Percentiles rank a stretch among this genome's conserved stretches.
Conservation (phyloP, 495 filamentous ascomycete species). For the Physcia stellaris region DNA sequence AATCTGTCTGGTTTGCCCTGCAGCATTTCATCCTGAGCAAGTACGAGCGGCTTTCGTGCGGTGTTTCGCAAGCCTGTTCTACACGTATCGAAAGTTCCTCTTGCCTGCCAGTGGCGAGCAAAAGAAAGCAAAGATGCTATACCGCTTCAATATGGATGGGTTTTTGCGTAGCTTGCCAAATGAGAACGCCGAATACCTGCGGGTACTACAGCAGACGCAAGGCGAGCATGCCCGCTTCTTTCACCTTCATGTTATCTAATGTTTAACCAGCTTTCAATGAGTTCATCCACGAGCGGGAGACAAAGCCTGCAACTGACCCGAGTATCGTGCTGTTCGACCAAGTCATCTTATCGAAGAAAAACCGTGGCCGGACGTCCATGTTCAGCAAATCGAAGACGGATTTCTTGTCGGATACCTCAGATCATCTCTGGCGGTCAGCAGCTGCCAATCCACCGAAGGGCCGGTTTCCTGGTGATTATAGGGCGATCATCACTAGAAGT, state of each 20-base stretch:
- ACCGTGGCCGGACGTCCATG: slow-evolving; percentile 52
- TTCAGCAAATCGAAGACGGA: slow-evolving; percentile 39
- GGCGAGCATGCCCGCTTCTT: slow-evolving; percentile 33
- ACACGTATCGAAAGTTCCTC: slow-evolving; percentile 85
- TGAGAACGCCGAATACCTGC: slow-evolving; percentile 81
- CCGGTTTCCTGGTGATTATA: slow-evolving; percentile 58
- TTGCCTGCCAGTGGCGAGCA: slow-evolving; percentile 63
- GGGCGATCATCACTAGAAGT: slow-evolving; percentile 44
- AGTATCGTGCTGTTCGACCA: slow-evolving; percentile 84
- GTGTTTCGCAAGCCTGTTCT: slow-evolving; percentile 87
- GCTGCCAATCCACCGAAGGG: slow-evolving; percentile 63
- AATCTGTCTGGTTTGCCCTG: slow-evolving; percentile 76
- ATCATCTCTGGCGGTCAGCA: slow-evolving; percentile 88
- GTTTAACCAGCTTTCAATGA: slow-evolving; percentile 65
- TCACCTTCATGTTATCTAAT: neutral
- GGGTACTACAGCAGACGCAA: slow-evolving; percentile 85
- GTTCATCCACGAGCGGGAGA: slow-evolving; percentile 88
- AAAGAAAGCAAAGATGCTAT: slow-evolving; percentile 75
- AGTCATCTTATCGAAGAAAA: slow-evolving; percentile 87
- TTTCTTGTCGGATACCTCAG: slow-evolving; percentile 73
- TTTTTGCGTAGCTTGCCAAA: slow-evolving; percentile 82
- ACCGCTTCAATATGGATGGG: slow-evolving; percentile 85
- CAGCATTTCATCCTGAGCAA: slow-evolving; percentile 81
- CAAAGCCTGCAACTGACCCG: slow-evolving; percentile 45
- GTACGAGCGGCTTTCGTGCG: slow-evolving; percentile 86